These are phyloP conservation scores for Vicia faba DNA, from an alignment of 306 rosid species.

Conservation along the genomic window DNA sequence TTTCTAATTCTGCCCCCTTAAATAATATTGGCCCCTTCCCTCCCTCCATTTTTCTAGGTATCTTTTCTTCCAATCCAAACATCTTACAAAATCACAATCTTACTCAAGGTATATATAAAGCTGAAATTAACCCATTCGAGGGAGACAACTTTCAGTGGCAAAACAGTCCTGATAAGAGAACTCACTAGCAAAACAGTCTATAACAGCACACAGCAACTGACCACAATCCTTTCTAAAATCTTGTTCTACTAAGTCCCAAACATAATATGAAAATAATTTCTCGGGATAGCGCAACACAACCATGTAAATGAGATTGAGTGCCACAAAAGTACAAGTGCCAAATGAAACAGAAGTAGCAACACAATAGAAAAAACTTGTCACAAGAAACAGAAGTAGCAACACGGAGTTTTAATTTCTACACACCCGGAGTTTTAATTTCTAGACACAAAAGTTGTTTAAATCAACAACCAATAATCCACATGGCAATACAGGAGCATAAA, in stretches of 20 bases:
- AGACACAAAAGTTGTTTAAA: neutral
- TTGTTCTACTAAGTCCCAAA: neutral
- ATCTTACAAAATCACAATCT: neutral
- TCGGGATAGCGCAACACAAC: neutral
- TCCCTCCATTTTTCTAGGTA: neutral
- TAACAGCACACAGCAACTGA: neutral
- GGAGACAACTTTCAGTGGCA: neutral
- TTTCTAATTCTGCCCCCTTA: neutral
- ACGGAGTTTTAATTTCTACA: conserved; percentile 8
- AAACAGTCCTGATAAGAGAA: neutral
- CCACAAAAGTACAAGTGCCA: neutral
- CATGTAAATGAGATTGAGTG: neutral
- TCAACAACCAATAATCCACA: conserved; percentile 4
- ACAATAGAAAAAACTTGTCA: neutral
- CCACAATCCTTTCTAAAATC: neutral
- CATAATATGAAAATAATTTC: neutral
- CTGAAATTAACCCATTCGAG: neutral
- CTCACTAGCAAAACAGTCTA: neutral
- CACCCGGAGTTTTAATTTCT: no score
- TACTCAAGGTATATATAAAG: neutral
- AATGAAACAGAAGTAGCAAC: neutral
- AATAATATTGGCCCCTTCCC: neutral
- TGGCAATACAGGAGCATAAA: neutral
- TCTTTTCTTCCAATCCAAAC: neutral
- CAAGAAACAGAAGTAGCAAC: conserved; percentile 6